Percentiles rank a stretch among this genome's conserved stretches.
phyloP scores from a whole-genome alignment of 768 basidiomycete species.

The Podaxis sp. region DNA sequence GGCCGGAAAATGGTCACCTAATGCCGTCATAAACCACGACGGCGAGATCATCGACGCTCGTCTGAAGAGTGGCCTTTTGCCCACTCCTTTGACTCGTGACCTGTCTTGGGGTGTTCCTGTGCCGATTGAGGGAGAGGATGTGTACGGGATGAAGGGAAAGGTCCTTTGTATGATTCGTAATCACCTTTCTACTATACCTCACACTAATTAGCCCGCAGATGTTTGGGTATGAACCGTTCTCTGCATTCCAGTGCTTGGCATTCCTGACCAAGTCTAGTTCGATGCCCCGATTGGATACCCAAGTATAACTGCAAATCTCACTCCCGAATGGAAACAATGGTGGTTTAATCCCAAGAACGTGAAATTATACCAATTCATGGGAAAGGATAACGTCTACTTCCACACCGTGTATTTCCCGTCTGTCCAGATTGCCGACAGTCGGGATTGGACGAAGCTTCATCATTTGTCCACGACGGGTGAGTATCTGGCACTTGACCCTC shows the following conservation, averaged over 20 bases:
- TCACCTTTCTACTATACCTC: background rate
- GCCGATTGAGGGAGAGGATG: constrained; percentile 74
- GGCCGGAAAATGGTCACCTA: constrained; percentile 89
- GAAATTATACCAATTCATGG: constrained; percentile 97
- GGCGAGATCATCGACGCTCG: constrained; percentile 90
- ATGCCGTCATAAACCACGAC: constrained; percentile 85
- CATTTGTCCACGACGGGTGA: constrained; percentile 93
- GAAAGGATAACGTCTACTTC: constrained; percentile 99
- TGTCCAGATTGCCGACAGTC: constrained; percentile 84
- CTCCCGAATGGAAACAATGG: constrained; percentile 94
- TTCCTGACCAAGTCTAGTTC: constrained; percentile 55
- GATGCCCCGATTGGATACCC: constrained; percentile 97
- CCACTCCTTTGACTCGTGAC: constrained; percentile 92
- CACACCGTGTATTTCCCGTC: constrained; percentile 96
- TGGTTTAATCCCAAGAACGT: constrained; percentile 94
- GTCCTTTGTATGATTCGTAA: constrained; percentile 75
- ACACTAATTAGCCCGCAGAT: constrained; percentile 44
- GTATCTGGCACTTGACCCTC: constrained; percentile 17
- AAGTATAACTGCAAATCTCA: constrained; percentile 96
- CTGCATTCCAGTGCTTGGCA: background rate
- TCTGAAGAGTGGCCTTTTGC: constrained; percentile 79
- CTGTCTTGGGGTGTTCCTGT: constrained; percentile 96
- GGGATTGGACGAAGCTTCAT: constrained; percentile 91
- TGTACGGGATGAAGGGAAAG: constrained; percentile 86
- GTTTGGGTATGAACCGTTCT: constrained; percentile 75